A percentile compares a stretch with the other conserved stretches of the same genome.
Conservation (phyloP, 257 asterid species). For the Ilex asprella region DNA sequence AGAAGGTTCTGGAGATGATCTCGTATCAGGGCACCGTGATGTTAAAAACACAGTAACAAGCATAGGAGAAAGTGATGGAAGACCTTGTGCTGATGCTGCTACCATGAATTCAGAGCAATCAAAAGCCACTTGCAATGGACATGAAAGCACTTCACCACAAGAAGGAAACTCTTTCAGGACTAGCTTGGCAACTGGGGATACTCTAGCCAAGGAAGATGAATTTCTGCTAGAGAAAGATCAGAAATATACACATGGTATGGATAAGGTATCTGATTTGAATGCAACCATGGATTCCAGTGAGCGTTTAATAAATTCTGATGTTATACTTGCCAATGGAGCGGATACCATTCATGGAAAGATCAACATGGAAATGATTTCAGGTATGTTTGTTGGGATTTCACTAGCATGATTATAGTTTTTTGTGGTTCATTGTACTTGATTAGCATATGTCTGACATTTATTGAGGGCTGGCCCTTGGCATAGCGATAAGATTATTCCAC, state of each 20-base stretch:
- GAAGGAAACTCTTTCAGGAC: slow-evolving; percentile 31
- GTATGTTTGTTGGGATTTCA: slow-evolving; percentile 3
- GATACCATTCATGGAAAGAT: slow-evolving; percentile 40
- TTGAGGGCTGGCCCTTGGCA: too few relatives aligned
- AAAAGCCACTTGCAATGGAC: slow-evolving; percentile 48
- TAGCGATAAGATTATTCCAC: too few relatives aligned
- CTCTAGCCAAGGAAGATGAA: slow-evolving; percentile 42
- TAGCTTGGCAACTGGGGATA: slow-evolving; percentile 38
- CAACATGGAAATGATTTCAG: slow-evolving; percentile 22
- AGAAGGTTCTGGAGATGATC: slow-evolving; percentile 45
- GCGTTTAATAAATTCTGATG: slow-evolving; percentile 36
- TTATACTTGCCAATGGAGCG: slow-evolving; percentile 32
- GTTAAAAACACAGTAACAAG: slow-evolving; percentile 27
- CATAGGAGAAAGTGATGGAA: slow-evolving; percentile 54
- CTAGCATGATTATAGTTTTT: neutral
- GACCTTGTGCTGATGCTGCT: slow-evolving; percentile 44
- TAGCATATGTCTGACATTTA: neutral
- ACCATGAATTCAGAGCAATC: slow-evolving; percentile 39
- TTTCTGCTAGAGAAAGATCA: neutral
- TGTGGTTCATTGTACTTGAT: too few relatives aligned
- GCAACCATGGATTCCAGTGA: slow-evolving; percentile 32
- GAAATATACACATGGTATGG: neutral
- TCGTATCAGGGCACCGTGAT: slow-evolving; percentile 30
- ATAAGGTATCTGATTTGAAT: neutral
- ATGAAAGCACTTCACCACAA: slow-evolving; percentile 43